Evolutionary conservation across 2,329 filamentous ascomycete genomes (phyloP).

Genomic region (Stagonosporopsis rhizophila): DNA sequence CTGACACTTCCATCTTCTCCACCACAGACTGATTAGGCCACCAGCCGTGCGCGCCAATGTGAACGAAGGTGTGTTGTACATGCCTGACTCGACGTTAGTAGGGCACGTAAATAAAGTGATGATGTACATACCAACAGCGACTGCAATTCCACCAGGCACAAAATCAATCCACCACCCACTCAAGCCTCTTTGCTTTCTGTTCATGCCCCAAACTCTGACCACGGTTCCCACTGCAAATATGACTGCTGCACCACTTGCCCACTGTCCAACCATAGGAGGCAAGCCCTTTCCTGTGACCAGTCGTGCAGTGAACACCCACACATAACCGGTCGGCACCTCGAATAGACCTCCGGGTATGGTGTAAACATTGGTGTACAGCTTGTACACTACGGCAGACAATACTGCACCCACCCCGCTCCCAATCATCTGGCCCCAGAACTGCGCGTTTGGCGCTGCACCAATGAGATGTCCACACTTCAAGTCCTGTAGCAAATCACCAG

Average conservation of each 20-base stretch:
- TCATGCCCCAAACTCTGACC: slow-evolving; percentile 61
- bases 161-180: slow-evolving; percentile 70
- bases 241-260: slow-evolving; percentile 75
- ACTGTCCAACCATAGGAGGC: slow-evolving; percentile 82
- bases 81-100: slow-evolving; percentile 61
- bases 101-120: background rate
- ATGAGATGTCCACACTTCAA: slow-evolving; percentile 94
- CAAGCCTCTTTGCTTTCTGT: slow-evolving; percentile 41
- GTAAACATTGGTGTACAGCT: slow-evolving; percentile 89
- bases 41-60: slow-evolving; percentile 87
- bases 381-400: slow-evolving; percentile 85
- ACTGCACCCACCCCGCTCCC: slow-evolving; percentile 86
- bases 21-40: slow-evolving; percentile 55
- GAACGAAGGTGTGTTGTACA: slow-evolving; percentile 98
- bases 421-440: slow-evolving; percentile 96
- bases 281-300: slow-evolving; percentile 90
- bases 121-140: slow-evolving; percentile 76
- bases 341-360: slow-evolving; percentile 87
- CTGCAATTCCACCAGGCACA: slow-evolving; percentile 91
- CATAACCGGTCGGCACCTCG: slow-evolving; percentile 91
- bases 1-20: slow-evolving; percentile 39
- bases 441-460: slow-evolving; percentile 88
- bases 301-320: slow-evolving; percentile 96
- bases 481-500: slow-evolving; percentile 96
- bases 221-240: slow-evolving; percentile 77